phyloP scores from a whole-genome alignment of 306 rosid species.

The Malus fusca region DNA sequence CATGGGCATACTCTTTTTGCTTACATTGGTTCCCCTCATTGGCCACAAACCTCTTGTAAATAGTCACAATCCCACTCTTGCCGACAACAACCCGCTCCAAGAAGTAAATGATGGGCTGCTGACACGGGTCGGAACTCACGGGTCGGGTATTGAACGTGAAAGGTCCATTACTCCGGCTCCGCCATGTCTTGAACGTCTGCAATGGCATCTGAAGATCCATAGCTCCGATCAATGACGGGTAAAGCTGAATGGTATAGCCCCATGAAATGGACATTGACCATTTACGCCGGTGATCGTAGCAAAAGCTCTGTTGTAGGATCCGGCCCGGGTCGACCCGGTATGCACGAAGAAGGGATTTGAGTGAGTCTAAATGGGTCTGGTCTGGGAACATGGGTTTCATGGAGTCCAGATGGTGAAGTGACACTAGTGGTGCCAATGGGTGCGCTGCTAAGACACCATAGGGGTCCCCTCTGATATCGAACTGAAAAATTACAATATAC shows the following conservation, averaged over 20 bases:
- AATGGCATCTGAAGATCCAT: slow-evolving; percentile 53
- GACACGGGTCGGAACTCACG: slow-evolving; percentile 60
- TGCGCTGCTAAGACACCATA: slow-evolving; percentile 85
- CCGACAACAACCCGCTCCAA: slow-evolving; percentile 39
- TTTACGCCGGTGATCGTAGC: slow-evolving; percentile 44
- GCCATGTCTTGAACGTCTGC: slow-evolving; percentile 78
- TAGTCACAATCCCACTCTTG: slow-evolving; percentile 42
- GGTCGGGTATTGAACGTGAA: slow-evolving; percentile 77
- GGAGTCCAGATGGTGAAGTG: slow-evolving; percentile 79
- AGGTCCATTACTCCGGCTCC: slow-evolving; percentile 66
- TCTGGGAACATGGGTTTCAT: slow-evolving; percentile 54
- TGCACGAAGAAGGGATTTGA: slow-evolving; percentile 44
- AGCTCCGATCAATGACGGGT: slow-evolving; percentile 41
- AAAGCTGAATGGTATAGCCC: slow-evolving; percentile 84
- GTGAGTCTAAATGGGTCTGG: slow-evolving; percentile 37
- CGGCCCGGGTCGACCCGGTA: slow-evolving; percentile 60
- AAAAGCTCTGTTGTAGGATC: slow-evolving; percentile 62
- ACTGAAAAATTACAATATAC: slow-evolving; percentile 33
- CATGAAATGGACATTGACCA: slow-evolving; percentile 84
- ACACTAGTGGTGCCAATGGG: slow-evolving; percentile 72
- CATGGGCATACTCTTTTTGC: slow-evolving; percentile 8
- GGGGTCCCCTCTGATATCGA: slow-evolving; percentile 67
- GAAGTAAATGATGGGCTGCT: slow-evolving; percentile 44
- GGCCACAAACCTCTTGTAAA: slow-evolving; percentile 33
- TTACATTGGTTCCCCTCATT: slow-evolving; percentile 30